Conservation (phyloP, 306 rosid genomes). For the Cicer chorassanicum region DNA sequence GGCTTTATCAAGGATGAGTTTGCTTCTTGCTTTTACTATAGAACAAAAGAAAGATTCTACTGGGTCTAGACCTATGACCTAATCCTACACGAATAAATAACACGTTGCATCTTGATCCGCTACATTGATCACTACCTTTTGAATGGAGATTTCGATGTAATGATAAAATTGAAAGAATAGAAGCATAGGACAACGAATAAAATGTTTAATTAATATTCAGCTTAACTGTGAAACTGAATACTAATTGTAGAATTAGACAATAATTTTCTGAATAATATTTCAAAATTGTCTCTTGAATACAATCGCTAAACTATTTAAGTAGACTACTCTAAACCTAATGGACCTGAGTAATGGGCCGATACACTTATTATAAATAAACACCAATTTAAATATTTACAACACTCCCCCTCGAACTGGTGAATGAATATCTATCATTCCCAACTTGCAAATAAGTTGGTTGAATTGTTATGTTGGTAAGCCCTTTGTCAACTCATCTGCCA, state of each 20-base stretch:
- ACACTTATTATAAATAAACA: no score
- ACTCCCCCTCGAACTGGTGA: no score
- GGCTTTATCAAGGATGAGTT: neutral
- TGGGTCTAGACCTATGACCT: neutral
- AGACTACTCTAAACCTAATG: no score
- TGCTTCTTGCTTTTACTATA: constrained; percentile 4
- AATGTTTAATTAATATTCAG: neutral
- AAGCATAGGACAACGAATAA: neutral
- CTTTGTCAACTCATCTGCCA: no score
- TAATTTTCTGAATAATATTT: no score
- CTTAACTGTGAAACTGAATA: neutral
- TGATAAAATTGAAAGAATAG: constrained; percentile 5
- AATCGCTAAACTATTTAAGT: no score
- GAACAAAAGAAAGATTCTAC: neutral
- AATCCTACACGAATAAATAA: neutral
- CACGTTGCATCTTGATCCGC: neutral
- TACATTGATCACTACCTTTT: neutral
- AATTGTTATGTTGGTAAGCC: no score
- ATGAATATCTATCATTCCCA: no score
- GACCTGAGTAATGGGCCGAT: no score
- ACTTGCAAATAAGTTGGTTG: no score
- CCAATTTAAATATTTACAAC: no score
- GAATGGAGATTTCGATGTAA: neutral
- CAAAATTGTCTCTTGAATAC: no score
- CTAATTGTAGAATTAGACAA: neutral